Evolutionary conservation across 1,284 basidiomycete genomes (phyloP), one percentile per base, ranked within the genome.

Genomic region (Fomes fomentarius): DNA sequence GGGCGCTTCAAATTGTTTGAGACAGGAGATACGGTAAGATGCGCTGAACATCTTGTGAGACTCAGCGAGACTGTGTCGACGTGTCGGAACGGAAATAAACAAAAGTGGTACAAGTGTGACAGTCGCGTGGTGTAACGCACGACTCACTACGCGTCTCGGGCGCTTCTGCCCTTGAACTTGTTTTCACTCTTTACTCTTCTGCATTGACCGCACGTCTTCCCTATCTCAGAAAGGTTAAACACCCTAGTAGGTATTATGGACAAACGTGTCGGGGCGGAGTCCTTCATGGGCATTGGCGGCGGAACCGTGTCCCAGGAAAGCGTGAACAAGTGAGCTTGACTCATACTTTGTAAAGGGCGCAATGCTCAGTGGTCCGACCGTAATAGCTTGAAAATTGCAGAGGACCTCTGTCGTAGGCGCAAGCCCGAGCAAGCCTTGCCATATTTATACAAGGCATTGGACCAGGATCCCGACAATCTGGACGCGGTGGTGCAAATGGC

Each of bases 391-490:
- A 64, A 64, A 25, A 69, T 60, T 28, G 66, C 58, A 9, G 68
- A 70, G 48, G 61, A 65, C 38, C 60, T 69, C 3, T 68, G 66
- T 39, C 55, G 61, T 14, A 65, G 56, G 41, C 56, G 58, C 7
- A 67, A 63, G 49, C 66, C 67, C 3, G 43, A 61, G 37, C 49
- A 68, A 38, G 69, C 66, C 3, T 15, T 67, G 14, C 67, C 66
- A 2, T 71, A 64, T 38, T 58, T 70, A 1, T 24, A 57, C 11
- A 66, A 66, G 42, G 69, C 66, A 2, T 61, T 70, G 63, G 63
- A n/a, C n/a, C n/a, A 69, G 34, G 69, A 67, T 51, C 61, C 59
- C 14, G 65, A 67, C 54, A 69, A 69, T 40, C 49, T 67, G 9
- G 68, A 70, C 47, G 68, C 66, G 22, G 61, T 57, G 24, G 45